Evolutionary conservation across 225 moss, liverwort and hornwort species (phyloP), one percentile per base, ranked within the genome.

Genomic region (Bryoerythrophyllum caledonicum): DNA sequence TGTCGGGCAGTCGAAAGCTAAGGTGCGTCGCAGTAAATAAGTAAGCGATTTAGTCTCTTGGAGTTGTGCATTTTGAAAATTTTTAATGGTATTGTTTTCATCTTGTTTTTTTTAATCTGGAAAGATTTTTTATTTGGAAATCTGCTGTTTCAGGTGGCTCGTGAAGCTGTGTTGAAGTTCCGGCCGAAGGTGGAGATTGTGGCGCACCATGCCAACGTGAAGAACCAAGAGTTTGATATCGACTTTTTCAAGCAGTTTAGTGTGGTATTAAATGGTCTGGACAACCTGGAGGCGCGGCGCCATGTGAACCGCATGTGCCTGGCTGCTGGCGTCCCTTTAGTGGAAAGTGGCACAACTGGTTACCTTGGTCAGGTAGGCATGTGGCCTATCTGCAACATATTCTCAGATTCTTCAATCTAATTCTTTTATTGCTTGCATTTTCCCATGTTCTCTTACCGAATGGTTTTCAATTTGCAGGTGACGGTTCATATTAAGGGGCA

Each of bases 291-390:
- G 55, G 97, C 97, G 12, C 90, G 97, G 74, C 94, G 97, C 28
- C 97, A 99, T 83, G 97, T 99, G 63, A 99, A 99, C 75, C 91
- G 97, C 59, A 84, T 99, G 74, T 99, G 97, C 86, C 79, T 95
- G 79, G 97, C 97, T 84, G 93, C 97, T 43, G 84, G 89, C 67
- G 85, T 93, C n/a, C 97, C 97, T 54, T 84, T 99, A 64, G 95
- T 99, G 41, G 97, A 99, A 80, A 94, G 94, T 80, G 97, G 97
- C 62, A 99, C 97, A 35, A 99, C 97, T 51, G 97, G 97, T 65
- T 99, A 99, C 75, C 87, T 99, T 63, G 97, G 97, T 81, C 97
- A 99, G 97, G 96, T 93, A 82, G 25, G 78, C 52, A 76, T 48
- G 76, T 67, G 19, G n/a, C 28, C 43, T 21, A 28, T 10, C 9